Conservation (phyloP, 306 rosid species). For the Biancaea sappan region DNA sequence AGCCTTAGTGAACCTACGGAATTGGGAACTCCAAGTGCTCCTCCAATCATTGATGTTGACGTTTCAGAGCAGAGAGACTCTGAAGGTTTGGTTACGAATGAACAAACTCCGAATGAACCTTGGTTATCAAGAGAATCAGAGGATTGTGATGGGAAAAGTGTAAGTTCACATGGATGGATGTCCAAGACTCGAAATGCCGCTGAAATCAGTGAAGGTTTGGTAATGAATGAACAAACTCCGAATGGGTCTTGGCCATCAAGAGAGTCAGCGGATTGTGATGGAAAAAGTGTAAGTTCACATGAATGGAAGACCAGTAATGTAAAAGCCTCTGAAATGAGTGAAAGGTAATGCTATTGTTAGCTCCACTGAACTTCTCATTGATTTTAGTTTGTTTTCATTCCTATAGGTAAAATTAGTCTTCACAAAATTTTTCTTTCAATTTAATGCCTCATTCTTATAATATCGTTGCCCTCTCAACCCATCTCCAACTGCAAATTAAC, state of each 20-base stretch:
- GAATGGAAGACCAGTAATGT: constrained; percentile 41
- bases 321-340: constrained; percentile 41
- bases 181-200: constrained; percentile 22
- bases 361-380: not conserved
- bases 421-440: too few relatives aligned
- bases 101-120: constrained; percentile 36
- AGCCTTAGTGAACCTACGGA: constrained; percentile 50
- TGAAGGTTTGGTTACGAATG: constrained; percentile 38
- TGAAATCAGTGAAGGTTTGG: constrained; percentile 29
- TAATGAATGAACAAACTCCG: constrained; percentile 39
- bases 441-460: too few relatives aligned
- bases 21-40: constrained; percentile 97
- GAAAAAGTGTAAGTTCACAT: constrained; percentile 44
- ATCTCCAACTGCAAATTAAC: too few relatives aligned
- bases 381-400: too few relatives aligned
- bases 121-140: constrained; percentile 53
- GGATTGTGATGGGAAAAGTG: constrained; percentile 51
- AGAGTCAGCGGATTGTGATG: constrained; percentile 51
- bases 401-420: too few relatives aligned
- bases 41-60: constrained; percentile 68
- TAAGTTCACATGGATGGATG: constrained; percentile 45
- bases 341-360: constrained; percentile 51
- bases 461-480: too few relatives aligned
- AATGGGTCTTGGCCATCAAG: constrained; percentile 48
- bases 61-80: constrained; percentile 36